A percentile compares a stretch with the other conserved stretches of the same genome.
Evolutionary conservation across 2,329 filamentous ascomycete species (phyloP).

Genomic region (Pyricularia grisea): DNA sequence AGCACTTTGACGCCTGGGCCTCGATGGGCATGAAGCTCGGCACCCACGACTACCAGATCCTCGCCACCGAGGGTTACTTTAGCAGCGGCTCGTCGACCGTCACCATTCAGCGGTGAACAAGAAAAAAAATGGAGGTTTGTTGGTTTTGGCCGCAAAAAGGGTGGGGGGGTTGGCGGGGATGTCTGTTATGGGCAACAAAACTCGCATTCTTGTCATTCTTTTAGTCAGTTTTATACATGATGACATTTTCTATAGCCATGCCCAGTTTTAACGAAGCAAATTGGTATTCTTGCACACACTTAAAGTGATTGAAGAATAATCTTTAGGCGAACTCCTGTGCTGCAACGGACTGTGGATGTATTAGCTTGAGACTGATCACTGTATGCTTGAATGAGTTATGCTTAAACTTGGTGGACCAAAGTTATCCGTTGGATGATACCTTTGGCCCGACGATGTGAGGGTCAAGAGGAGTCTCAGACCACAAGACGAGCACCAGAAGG

Average conservation of each 20-base stretch:
- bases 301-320: too few species aligned
- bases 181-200: background rate
- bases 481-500: too few species aligned
- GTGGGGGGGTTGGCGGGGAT: background rate
- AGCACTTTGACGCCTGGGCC: conserved; percentile 39
- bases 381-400: too few species aligned
- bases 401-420: too few species aligned
- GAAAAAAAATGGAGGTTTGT: fast-evolving
- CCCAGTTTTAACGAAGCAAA: background rate
- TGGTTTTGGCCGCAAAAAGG: background rate
- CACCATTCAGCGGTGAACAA: conserved; percentile 13
- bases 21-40: conserved; percentile 31
- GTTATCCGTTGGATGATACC: too few species aligned
- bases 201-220: background rate
- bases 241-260: background rate
- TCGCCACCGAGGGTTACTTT: conserved; percentile 37
- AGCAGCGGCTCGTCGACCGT: conserved; percentile 37
- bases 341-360: too few species aligned
- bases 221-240: background rate
- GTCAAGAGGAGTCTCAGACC: too few species aligned
- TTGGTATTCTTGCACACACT: background rate
- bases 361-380: too few species aligned
- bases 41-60: conserved; percentile 35
- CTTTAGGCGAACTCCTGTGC: too few species aligned
- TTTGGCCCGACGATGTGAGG: too few species aligned